Conservation (phyloP, 2,329 filamentous ascomycete species). For the Ustulina deusta region DNA sequence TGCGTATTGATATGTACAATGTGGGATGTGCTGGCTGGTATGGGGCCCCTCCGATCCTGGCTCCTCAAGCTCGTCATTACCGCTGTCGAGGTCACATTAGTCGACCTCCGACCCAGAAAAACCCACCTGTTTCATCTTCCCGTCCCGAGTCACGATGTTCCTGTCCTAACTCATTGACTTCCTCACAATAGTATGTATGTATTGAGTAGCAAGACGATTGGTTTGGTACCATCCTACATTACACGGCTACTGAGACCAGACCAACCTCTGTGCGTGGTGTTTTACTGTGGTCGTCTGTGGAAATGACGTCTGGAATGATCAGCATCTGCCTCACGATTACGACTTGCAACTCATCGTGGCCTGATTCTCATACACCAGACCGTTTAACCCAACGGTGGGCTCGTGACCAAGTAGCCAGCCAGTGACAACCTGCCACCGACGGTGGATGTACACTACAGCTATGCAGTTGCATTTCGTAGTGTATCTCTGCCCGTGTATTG, state of each 20-base stretch:
- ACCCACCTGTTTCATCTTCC: conserved; percentile 40
- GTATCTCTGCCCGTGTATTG: conserved; percentile 34
- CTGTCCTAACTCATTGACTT: conserved; percentile 15
- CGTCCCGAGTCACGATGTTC: conserved; percentile 34
- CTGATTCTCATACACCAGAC: conserved; percentile 31
- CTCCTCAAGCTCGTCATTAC: conserved; percentile 37
- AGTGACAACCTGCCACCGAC: conserved; percentile 34
- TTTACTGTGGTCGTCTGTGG: conserved; percentile 23
- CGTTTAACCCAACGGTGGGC: conserved; percentile 39
- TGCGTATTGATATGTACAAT: conserved; percentile 33
- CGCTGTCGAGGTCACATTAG: conserved; percentile 37
- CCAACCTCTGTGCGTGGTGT: background rate
- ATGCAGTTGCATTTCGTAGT: conserved; percentile 35
- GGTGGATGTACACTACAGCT: conserved; percentile 27
- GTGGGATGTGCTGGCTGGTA: conserved; percentile 41
- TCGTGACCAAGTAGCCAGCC: conserved; percentile 37
- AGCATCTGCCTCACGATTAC: conserved; percentile 5
- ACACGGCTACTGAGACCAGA: conserved; percentile 3
- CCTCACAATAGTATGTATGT: background rate
- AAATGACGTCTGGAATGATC: conserved; percentile 19
- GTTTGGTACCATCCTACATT: background rate
- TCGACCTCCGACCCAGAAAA: conserved; percentile 30
- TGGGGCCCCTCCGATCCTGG: conserved; percentile 35
- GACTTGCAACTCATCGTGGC: conserved; percentile 16
- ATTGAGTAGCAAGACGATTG: background rate